Base-by-base conservation (phyloP, 2,329 filamentous ascomycete genomes). In the Fusarium napiforme region DNA sequence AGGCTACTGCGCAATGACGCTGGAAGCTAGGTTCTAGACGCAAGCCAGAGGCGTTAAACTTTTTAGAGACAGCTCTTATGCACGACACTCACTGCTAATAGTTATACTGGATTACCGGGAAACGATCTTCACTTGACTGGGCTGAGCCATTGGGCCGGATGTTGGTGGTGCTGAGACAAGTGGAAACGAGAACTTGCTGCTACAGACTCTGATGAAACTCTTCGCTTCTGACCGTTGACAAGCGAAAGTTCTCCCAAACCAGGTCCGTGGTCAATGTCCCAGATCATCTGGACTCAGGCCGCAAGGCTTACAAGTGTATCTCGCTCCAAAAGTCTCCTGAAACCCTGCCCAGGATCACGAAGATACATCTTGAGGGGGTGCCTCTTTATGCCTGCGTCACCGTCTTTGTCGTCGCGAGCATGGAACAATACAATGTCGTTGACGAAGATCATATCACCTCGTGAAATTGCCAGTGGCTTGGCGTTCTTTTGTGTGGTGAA, bases 91-190 rank as follows among this genome's bases (percentile, higher is more conserved):
- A 18, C 2, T 4, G 4, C 14, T 21, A 9, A 11, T 18, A n/a
- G 23, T 4, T 12, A 5, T 34, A 34, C 14, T 5, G 32, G 32
- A 32, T 32, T 53, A 21, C 19, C 6, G 11, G 10, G 21, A 4
- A 12, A 28, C 3, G 14, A 9, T 16, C 23, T 15, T n/a, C 3
- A 0, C 7, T 7, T 39, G 19, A n/a, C 7, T 39, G 19, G 12
- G 18, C 19, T 28, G 7, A 19, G 21, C 30, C n/a, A 19, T 15
- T 14, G 2, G 16, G 3, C 16, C 4, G 6, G 23, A 8, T 19
- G 5, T 34, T 19, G 4, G 47, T 34, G 47, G n/a, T 10, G 4
- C 47, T 10, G n/a, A 26, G 23, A n/a, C 10, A 30, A 12, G 9
- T 14, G 19, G 19, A 21, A 28, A 55, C 3, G 19, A 8, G 19